phyloP scores from a whole-genome alignment of 768 basidiomycete genomes.

The Hygrocybe punicea region DNA sequence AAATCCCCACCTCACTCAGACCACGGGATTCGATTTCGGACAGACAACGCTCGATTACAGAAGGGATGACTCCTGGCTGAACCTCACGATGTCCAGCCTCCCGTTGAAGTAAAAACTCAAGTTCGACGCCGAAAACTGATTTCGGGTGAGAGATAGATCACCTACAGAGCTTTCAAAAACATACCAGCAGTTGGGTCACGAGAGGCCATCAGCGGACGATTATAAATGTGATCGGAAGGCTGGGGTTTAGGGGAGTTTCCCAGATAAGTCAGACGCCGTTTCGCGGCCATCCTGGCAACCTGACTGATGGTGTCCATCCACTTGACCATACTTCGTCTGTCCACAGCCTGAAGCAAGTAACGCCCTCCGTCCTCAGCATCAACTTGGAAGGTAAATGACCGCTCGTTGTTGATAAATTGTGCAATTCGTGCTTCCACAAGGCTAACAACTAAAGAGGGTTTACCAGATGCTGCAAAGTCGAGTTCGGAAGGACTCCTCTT shows the following conservation, averaged over 20 bases:
- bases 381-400: conserved; percentile 79
- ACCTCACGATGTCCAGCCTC: conserved; percentile 53
- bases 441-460: conserved; percentile 72
- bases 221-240: conserved; percentile 69
- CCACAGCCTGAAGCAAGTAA: conserved; percentile 72
- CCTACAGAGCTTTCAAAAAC: conserved; percentile 21
- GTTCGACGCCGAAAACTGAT: conserved; percentile 72
- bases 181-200: conserved; percentile 74
- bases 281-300: conserved; percentile 69
- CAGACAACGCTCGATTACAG: conserved; percentile 62
- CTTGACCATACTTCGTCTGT: conserved; percentile 64
- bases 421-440: conserved; percentile 68
- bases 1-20: conserved; percentile 78
- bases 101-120: conserved; percentile 63
- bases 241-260: conserved; percentile 73
- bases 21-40: conserved; percentile 72
- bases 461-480: conserved; percentile 68
- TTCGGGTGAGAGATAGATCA: conserved; percentile 6
- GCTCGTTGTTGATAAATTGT: conserved; percentile 72
- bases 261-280: conserved; percentile 76
- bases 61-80: conserved; percentile 58
- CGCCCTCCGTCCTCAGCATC: conserved; percentile 86
- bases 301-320: conserved; percentile 76
- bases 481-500: conserved; percentile 69
- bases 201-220: conserved; percentile 53